phyloP scores from a whole-genome alignment of 129 eudicot species.

The Silybum marianum region DNA sequence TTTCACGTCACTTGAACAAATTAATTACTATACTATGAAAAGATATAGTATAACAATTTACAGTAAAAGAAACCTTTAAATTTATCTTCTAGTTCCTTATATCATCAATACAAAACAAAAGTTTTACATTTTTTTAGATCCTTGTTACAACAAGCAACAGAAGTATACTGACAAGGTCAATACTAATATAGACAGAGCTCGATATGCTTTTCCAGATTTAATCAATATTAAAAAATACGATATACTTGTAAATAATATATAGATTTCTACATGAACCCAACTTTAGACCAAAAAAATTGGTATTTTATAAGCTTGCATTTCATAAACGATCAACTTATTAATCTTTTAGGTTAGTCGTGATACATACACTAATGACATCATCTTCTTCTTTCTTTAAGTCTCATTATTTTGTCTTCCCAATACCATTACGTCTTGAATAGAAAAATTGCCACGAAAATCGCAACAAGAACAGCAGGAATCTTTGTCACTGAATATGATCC shows the following conservation, averaged over 20 bases:
- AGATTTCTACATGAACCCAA: background rate
- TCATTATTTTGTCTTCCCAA: background rate
- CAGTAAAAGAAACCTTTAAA: background rate
- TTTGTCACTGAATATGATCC: slow-evolving; percentile 28
- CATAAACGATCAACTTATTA: background rate
- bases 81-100: background rate
- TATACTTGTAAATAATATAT: background rate
- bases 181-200: background rate
- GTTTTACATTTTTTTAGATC: background rate
- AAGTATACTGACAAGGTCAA: background rate
- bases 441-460: slow-evolving; percentile 9
- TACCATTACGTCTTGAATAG: background rate
- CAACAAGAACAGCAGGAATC: slow-evolving; percentile 26
- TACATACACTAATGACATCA: background rate
- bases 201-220: background rate
- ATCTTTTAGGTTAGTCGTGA: background rate
- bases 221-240: background rate
- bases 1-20: too few relatives aligned
- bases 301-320: background rate
- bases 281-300: background rate
- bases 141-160: background rate
- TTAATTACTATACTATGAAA: too few relatives aligned
- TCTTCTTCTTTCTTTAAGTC: background rate
- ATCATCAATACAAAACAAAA: background rate
- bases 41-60: background rate